Percentiles rank a stretch among this genome's conserved stretches.
Evolutionary conservation across 2,329 filamentous ascomycete species (phyloP).

Genomic region (Fusarium nurragi): DNA sequence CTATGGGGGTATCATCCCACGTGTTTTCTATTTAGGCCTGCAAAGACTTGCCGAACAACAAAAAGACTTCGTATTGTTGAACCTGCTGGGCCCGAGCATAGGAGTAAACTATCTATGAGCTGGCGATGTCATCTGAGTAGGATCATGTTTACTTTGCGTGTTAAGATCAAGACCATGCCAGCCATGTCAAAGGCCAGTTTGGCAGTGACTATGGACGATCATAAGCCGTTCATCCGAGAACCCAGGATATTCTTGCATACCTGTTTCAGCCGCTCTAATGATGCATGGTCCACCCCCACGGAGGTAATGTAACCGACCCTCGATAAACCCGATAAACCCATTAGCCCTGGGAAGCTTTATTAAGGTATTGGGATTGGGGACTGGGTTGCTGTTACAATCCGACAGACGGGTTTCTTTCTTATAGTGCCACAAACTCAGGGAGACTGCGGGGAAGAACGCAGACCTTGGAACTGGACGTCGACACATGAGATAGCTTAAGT

Average conservation of each 20-base stretch:
- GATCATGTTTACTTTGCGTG: not conserved
- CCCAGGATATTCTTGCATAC: too few relatives aligned
- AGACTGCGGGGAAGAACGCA: not conserved
- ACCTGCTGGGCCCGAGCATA: too few relatives aligned
- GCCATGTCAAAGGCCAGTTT: not conserved
- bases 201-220: not conserved
- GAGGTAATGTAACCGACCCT: too few relatives aligned
- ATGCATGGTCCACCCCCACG: too few relatives aligned
- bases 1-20: too few relatives aligned
- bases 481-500: constrained; percentile 10
- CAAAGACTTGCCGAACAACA: too few relatives aligned
- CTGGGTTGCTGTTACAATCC: not conserved
- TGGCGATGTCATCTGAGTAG: not conserved
- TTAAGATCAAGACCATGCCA: not conserved
- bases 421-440: not conserved
- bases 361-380: too few relatives aligned
- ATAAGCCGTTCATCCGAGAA: constrained; percentile 2
- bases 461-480: not conserved
- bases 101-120: not conserved
- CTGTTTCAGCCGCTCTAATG: too few relatives aligned
- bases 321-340: too few relatives aligned
- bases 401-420: not conserved
- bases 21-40: too few relatives aligned
- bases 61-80: too few relatives aligned
- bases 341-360: too few relatives aligned